A percentile compares a stretch with the other conserved stretches of the same genome.
phyloP scores from a whole-genome alignment of 2,329 filamentous ascomycete species.

The Volutella citrinella region DNA sequence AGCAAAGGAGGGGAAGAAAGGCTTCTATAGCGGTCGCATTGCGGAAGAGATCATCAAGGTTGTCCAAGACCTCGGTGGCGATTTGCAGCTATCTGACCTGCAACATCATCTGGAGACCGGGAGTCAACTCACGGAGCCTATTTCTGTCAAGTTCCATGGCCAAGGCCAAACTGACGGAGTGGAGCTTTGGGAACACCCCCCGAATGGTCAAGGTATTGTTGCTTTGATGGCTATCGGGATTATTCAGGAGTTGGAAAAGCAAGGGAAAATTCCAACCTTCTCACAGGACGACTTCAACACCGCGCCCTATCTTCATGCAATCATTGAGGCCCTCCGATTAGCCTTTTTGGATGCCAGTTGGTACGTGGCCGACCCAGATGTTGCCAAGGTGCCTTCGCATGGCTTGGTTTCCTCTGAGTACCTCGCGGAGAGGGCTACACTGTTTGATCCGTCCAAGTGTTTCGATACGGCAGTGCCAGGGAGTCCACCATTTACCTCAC shows the following conservation, averaged over 20 bases:
- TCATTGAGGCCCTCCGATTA: slow-evolving; percentile 85
- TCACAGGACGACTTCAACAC: slow-evolving; percentile 73
- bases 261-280: slow-evolving; percentile 72
- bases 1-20: slow-evolving; percentile 77
- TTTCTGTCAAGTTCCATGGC: slow-evolving; percentile 74
- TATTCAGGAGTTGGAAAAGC: slow-evolving; percentile 77
- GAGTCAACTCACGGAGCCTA: slow-evolving; percentile 78
- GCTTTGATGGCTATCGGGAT: slow-evolving; percentile 94
- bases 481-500: slow-evolving; percentile 50
- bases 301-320: slow-evolving; percentile 74
- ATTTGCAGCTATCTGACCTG: slow-evolving; percentile 76
- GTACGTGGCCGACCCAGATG: slow-evolving; percentile 84
- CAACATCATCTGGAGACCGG: slow-evolving; percentile 66
- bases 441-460: slow-evolving; percentile 56
- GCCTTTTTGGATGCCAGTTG: slow-evolving; percentile 87
- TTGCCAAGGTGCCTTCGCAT: slow-evolving; percentile 64
- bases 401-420: slow-evolving; percentile 70
- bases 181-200: slow-evolving; percentile 93
- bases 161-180: slow-evolving; percentile 52
- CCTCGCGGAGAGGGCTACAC: slow-evolving; percentile 63
- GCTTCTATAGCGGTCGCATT: slow-evolving; percentile 85
- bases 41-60: slow-evolving; percentile 80
- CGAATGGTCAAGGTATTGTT: slow-evolving; percentile 93
- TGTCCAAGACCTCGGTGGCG: slow-evolving; percentile 71
- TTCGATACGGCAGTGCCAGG: slow-evolving; percentile 66